Conservation (phyloP, 371 early-diverging fungal genomes). For the Mucor plumbeus region DNA sequence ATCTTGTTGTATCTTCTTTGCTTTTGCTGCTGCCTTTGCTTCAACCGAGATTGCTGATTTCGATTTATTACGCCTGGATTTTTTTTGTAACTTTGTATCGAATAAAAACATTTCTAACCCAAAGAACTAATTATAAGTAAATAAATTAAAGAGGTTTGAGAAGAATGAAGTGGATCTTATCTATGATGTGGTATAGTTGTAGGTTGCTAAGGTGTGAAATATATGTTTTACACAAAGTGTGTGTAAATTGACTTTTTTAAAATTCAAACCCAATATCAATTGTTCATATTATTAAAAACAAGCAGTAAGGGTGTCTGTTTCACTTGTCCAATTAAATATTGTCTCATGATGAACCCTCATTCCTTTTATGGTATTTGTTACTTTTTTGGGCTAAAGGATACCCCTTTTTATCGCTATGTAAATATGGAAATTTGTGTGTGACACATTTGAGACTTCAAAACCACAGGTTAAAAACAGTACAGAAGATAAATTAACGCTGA, state of each 20-base stretch:
- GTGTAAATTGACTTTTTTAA: background rate
- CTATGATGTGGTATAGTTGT: too few relatives aligned
- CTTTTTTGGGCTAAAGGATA: background rate
- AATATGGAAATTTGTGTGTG: too few relatives aligned
- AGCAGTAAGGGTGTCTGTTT: background rate
- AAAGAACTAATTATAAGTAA: background rate
- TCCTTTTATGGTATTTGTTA: background rate
- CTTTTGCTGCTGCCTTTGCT: constrained; percentile 40
- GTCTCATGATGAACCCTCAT: background rate
- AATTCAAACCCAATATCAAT: background rate
- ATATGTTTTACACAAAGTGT: background rate
- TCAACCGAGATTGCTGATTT: constrained; percentile 17
- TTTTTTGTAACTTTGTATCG: constrained; percentile 11
- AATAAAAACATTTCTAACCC: constrained; percentile 17
- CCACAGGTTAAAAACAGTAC: too few relatives aligned
- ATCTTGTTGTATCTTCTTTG: constrained; percentile 47
- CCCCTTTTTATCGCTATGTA: background rate
- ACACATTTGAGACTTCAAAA: too few relatives aligned
- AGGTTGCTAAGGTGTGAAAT: too few relatives aligned
- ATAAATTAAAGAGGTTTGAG: background rate
- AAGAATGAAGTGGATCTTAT: background rate
- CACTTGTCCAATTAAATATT: background rate
- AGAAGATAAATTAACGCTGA: too few relatives aligned
- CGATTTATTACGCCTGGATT: constrained; percentile 5
- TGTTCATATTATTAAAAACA: background rate